A percentile compares a stretch with the other conserved stretches of the same genome.
phyloP scores from a whole-genome alignment of 495 filamentous ascomycete species.

The Lasiosphaeria ovina region DNA sequence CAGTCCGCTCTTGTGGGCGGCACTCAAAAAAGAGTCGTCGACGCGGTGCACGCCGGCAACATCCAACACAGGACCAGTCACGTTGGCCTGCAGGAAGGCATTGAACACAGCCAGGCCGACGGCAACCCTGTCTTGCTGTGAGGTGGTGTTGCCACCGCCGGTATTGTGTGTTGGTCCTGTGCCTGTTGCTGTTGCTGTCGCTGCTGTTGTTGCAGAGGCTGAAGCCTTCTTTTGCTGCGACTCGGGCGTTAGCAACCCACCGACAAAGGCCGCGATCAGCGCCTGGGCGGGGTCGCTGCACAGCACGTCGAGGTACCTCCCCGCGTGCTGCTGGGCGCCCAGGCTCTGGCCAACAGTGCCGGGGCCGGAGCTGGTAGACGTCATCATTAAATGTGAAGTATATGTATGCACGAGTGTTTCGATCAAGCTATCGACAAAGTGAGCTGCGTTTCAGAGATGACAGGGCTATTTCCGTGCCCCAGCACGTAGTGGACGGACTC shows the following conservation, averaged over 20 bases:
- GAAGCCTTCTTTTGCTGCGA: not conserved
- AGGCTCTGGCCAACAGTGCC: not conserved
- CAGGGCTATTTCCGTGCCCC: not conserved
- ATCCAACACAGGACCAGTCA: conserved; percentile 83
- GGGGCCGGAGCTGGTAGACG: not conserved
- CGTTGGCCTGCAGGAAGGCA: conserved; percentile 86
- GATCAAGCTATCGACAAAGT: too few relatives aligned
- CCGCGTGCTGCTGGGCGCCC: conserved; percentile 13
- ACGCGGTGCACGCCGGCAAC: conserved; percentile 17
- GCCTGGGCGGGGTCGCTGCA: conserved; percentile 14
- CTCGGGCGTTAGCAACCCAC: not conserved
- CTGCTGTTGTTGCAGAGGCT: too few relatives aligned
- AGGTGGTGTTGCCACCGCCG: conserved; percentile 57
- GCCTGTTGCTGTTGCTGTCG: not conserved
- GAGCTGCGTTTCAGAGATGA: too few relatives aligned
- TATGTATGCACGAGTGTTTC: too few relatives aligned
- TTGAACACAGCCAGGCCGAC: conserved; percentile 71
- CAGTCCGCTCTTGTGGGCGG: not conserved
- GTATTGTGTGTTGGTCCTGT: conserved; percentile 21
- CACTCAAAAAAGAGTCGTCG: conserved; percentile 28
- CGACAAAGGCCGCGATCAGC: conserved; percentile 20
- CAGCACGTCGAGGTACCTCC: conserved; percentile 28
- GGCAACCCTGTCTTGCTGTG: conserved; percentile 31
- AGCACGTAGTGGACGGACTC: too few relatives aligned
- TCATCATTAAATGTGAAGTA: too few relatives aligned